A percentile compares a stretch with the other conserved stretches of the same genome.
Evolutionary conservation across 2,329 filamentous ascomycete species (phyloP).

Genomic region (Rugonectria rugulosa): DNA sequence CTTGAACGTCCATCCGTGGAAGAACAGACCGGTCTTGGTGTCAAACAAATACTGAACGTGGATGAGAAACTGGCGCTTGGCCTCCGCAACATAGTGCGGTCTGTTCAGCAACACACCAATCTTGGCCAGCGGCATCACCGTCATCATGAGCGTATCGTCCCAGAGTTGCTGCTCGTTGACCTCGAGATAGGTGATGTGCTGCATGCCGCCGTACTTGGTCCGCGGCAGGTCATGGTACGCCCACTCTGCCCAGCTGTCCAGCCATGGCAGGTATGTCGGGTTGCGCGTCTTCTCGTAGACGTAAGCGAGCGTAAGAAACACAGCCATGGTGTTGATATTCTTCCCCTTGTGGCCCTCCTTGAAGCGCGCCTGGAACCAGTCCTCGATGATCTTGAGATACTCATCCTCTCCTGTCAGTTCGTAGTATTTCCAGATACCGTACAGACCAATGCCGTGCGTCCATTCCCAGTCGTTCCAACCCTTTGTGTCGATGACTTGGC

Average conservation of each 20-base stretch:
- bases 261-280: conserved; percentile 75
- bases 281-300: conserved; percentile 80
- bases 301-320: conserved; percentile 77
- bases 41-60: conserved; percentile 84
- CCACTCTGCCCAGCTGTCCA: conserved; percentile 85
- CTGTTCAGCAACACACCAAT: conserved; percentile 75
- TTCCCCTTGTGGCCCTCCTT: conserved; percentile 77
- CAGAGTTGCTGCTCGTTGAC: conserved; percentile 79
- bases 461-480: conserved; percentile 87
- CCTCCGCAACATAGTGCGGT: conserved; percentile 78
- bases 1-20: conserved; percentile 83
- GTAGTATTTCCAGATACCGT: conserved; percentile 85
- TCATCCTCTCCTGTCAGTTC: conserved; percentile 69
- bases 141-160: conserved; percentile 92
- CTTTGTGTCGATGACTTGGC: conserved; percentile 82
- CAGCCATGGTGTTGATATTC: conserved; percentile 87
- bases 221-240: conserved; percentile 78
- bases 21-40: conserved; percentile 74
- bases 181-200: conserved; percentile 77
- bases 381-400: conserved; percentile 71
- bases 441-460: conserved; percentile 82
- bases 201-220: conserved; percentile 75
- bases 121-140: conserved; percentile 80
- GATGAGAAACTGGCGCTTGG: conserved; percentile 78
- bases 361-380: conserved; percentile 76